Evolutionary conservation across 2,329 filamentous ascomycete genomes (phyloP).

Genomic region (Hypoxylon sp.): DNA sequence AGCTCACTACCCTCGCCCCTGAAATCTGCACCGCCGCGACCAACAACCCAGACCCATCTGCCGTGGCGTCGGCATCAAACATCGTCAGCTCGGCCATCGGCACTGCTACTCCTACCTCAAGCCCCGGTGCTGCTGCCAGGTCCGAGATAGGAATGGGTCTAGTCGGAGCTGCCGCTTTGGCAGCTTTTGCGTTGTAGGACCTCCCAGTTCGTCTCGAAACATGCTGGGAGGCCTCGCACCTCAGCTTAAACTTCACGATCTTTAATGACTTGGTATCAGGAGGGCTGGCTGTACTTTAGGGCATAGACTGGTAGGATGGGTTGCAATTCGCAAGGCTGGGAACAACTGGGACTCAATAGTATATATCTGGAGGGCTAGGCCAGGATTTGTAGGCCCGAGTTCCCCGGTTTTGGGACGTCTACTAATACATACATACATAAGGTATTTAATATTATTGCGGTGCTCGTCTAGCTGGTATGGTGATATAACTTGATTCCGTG

Average conservation of each 20-base stretch:
- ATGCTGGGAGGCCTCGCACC: neutral
- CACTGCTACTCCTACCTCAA: constrained; percentile 40
- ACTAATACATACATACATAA: constrained; percentile 21
- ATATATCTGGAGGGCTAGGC: constrained; percentile 10
- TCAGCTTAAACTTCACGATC: constrained; percentile 29
- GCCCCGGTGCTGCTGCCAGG: constrained; percentile 44
- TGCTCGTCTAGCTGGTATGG: neutral
- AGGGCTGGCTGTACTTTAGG: constrained; percentile 27
- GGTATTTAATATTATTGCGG: neutral
- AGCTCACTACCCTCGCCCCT: constrained; percentile 40
- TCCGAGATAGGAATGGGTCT: constrained; percentile 49
- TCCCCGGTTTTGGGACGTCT: constrained; percentile 10
- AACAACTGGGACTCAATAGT: constrained; percentile 6
- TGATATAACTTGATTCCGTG: neutral
- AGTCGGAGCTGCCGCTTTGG: constrained; percentile 47
- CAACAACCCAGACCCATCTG: constrained; percentile 45
- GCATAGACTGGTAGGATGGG: constrained; percentile 38
- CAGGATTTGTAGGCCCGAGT: constrained; percentile 9
- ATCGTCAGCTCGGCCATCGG: constrained; percentile 48
- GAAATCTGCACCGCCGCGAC: constrained; percentile 49
- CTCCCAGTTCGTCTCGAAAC: neutral
- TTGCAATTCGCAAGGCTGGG: constrained; percentile 24
- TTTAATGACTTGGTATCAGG: constrained; percentile 35
- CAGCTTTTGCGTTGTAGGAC: constrained; percentile 47
- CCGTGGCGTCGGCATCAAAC: constrained; percentile 50